Conservation (phyloP, 768 basidiomycete genomes). For the Arthromyces matolae region DNA sequence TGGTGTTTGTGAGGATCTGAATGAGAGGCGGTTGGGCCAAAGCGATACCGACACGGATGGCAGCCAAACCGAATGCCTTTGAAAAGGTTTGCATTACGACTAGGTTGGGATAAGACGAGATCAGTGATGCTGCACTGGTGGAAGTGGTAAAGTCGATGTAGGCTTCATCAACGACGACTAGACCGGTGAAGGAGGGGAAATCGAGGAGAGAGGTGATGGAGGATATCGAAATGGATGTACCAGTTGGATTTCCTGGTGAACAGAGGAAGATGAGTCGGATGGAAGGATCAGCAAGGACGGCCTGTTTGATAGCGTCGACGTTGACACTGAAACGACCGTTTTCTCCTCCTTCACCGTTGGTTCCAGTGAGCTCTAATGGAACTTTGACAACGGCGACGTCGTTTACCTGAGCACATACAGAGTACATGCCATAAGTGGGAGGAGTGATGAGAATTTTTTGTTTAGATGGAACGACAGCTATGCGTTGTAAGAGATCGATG, state of each 20-base stretch:
- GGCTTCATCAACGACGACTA: constrained; percentile 94
- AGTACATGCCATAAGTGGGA: constrained; percentile 98
- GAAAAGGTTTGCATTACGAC: constrained; percentile 96
- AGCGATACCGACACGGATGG: constrained; percentile 91
- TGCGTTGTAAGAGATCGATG: constrained; percentile 90
- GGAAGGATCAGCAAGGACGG: constrained; percentile 17
- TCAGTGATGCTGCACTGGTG: constrained; percentile 62
- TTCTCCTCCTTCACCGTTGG: constrained; percentile 69
- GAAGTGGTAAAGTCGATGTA: constrained; percentile 87
- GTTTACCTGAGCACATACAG: constrained; percentile 92
- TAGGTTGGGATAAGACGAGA: constrained; percentile 81
- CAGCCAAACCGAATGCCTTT: constrained; percentile 94
- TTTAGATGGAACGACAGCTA: constrained; percentile 73
- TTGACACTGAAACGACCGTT: constrained; percentile 68
- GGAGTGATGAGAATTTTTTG: constrained; percentile 89
- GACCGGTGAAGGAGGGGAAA: constrained; percentile 80
- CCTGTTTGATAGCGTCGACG: constrained; percentile 67
- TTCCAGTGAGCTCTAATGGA: constrained; percentile 57
- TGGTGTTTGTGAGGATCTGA: constrained; percentile 89
- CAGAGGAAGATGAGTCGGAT: constrained; percentile 94
- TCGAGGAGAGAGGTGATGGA: constrained; percentile 70
- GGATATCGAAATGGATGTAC: constrained; percentile 74
- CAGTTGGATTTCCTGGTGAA: constrained; percentile 96
- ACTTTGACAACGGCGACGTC: constrained; percentile 82
- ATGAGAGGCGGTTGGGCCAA: constrained; percentile 87